Base-by-base conservation (phyloP, 2,329 filamentous ascomycete genomes). In the Alternaria solani region DNA sequence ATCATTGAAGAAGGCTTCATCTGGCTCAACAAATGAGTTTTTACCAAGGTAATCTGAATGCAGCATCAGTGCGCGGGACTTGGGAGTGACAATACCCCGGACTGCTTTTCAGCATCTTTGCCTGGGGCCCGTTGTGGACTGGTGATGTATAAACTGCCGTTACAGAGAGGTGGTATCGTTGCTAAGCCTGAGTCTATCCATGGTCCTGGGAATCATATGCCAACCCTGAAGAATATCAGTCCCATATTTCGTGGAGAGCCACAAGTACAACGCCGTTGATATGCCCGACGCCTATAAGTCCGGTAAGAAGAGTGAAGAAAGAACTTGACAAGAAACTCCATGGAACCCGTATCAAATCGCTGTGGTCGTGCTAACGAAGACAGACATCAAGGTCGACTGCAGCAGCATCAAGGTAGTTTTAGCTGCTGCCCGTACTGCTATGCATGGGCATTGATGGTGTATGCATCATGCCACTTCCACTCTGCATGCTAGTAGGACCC, bases 351-450 rank as follows among this genome's bases (percentile, higher is more conserved):
- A 46, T 25, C 12, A 57, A 28, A 52, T 52, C 30, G 30, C 32
- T 57, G 30, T 16, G 36, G 28, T 28, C 12, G 20, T 38, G 30
- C 41, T 34, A 39, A 42, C 8, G 12, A 25, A 8, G 3, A 42
- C 32, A 36, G 11, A 5, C 3, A 49, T 25, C 2, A 8, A 16
- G 30, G 23, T 25, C 14, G 14, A 36, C 20, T 36, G 16, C 30
- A 49, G 16, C 30, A 49, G 4, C 30, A 25, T 4, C 5, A 25
- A 11, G 7, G 7, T 36, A 16, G 46, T 25, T 36, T 25, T 49
- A 77, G 55, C 74, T 76, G 41, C 73, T 75, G 44, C 68, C 69
- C 4, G 74, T 75, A 48, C 74, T 75, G 30, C 66, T 66, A 28
- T 75, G 73, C 71, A 74, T 72, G 7, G 67, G 65, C 28, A 73